Conservation (phyloP, 2,329 filamentous ascomycete genomes). For the Teratosphaeria destructans region DNA sequence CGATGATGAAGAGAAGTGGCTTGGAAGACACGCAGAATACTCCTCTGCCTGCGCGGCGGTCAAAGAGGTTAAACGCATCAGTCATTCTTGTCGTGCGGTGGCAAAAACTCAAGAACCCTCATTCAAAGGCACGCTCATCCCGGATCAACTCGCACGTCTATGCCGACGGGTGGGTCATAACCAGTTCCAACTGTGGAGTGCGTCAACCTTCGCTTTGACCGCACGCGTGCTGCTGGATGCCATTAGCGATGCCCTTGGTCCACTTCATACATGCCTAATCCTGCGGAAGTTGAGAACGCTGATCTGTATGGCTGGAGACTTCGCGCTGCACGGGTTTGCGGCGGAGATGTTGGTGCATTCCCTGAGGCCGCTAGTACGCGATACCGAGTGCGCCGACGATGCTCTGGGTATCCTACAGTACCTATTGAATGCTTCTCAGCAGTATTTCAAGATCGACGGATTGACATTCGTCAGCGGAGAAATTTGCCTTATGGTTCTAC, state of each 20-base stretch:
- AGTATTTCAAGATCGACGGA: constrained; percentile 49
- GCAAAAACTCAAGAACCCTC: constrained; percentile 76
- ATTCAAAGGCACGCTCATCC: constrained; percentile 68
- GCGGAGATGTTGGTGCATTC: constrained; percentile 83
- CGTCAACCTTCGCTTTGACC: constrained; percentile 20
- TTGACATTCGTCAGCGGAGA: constrained; percentile 75
- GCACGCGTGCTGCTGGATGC: constrained; percentile 69
- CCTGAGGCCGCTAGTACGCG: constrained; percentile 65
- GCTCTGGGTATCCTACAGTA: constrained; percentile 79
- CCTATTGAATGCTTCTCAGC: constrained; percentile 57
- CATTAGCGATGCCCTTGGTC: constrained; percentile 72
- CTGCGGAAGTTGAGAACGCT: constrained; percentile 77
- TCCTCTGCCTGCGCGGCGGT: constrained; percentile 54
- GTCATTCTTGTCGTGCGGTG: constrained; percentile 54
- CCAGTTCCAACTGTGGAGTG: constrained; percentile 28
- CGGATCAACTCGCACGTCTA: constrained; percentile 66
- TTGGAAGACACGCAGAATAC: constrained; percentile 35
- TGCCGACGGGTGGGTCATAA: constrained; percentile 62
- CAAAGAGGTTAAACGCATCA: constrained; percentile 56
- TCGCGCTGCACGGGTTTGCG: constrained; percentile 68
- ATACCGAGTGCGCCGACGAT: constrained; percentile 83
- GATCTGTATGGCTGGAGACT: constrained; percentile 63
- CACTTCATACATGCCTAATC: constrained; percentile 75
- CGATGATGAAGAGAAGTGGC: constrained; percentile 52
- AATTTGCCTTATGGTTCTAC: constrained; percentile 66